Base-by-base conservation (phyloP, 2,329 filamentous ascomycete species). In the Colletotrichum echinochloae region DNA sequence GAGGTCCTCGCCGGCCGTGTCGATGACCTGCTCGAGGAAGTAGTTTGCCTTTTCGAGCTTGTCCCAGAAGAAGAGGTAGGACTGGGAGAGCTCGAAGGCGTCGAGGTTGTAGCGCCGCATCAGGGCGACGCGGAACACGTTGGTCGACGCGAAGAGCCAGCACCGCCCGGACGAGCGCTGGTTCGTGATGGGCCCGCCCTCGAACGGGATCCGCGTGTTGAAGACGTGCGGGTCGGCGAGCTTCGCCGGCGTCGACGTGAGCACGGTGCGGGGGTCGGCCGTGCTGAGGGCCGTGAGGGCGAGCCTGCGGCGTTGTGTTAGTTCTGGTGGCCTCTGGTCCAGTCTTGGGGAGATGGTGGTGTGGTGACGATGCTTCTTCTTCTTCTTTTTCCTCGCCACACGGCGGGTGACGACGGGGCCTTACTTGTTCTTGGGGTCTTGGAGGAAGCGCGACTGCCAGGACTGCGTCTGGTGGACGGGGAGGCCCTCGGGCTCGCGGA, bases 81-180 rank as follows among this genome's bases (percentile, higher is more conserved):
- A 86, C 81, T 97, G 94, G 37, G 91, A 94, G n/a, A 97, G 85
- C 84, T 97, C 93, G 76, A 97, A 97, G 63, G 88, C 85, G 56
- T 90, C 88, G 26, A 97, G 87, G 73, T 90, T 89, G 80, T 97
- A 92, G 76, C 91, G 91, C 81, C 93, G 92, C 91, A 96, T 95
- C 56, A 97, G 85, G 1, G 94, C 92, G n/a, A 97, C 88, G 35
- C 94, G 91, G 82, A 97, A 96, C 66, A 97, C 91, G 75, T 97
- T 97, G n/a, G 93, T 96, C 5, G 92, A 90, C 1, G 94, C 94
- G 75, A 97, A 97, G 73, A 97, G 88, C 94, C 94, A 97, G 85
- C 94, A 97, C 73, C 94, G 87, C 9, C 94, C 94, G 2, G 92
- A 94, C 9, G 88, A 88, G 41, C 91, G 87, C 82, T 97, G 94